phyloP scores from a whole-genome alignment of 345 rosid genomes.

The Diplotaxis tenuifolia region DNA sequence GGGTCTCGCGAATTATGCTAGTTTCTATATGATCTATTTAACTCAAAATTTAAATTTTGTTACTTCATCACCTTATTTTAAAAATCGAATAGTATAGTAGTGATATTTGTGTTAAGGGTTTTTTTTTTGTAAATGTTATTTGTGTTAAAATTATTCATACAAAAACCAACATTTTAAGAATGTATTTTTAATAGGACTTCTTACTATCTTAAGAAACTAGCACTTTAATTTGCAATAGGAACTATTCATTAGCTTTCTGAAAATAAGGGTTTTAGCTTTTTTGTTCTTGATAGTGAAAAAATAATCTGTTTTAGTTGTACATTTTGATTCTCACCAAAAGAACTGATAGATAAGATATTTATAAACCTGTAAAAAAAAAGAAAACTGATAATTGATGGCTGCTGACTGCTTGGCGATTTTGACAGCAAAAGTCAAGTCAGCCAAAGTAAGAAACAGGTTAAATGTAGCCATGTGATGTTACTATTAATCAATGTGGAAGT shows the following conservation, averaged over 20 bases:
- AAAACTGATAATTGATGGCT: neutral
- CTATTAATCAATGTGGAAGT: constrained; percentile 16
- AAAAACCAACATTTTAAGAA: neutral
- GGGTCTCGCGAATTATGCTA: constrained; percentile 21
- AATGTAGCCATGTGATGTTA: constrained; percentile 34
- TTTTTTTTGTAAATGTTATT: too few species aligned
- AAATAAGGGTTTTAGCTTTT: neutral
- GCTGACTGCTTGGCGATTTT: neutral
- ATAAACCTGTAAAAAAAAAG: too few species aligned
- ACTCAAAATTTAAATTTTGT: neutral
- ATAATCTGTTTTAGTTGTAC: too few species aligned
- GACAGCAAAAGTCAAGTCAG: constrained; percentile 24
- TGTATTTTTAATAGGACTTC: neutral
- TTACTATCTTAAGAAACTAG: neutral
- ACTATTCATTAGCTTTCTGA: too few species aligned
- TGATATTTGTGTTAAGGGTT: neutral
- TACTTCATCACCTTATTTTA: neutral
- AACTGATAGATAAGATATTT: neutral
- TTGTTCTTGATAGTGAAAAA: neutral
- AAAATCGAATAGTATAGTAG: neutral
- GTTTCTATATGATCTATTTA: neutral
- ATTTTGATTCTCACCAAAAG: neutral
- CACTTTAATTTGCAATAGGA: too few species aligned
- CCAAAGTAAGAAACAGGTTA: neutral
- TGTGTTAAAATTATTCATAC: neutral